Conservation (phyloP, 805 yeast species). For the Candida nitratophila region DNA sequence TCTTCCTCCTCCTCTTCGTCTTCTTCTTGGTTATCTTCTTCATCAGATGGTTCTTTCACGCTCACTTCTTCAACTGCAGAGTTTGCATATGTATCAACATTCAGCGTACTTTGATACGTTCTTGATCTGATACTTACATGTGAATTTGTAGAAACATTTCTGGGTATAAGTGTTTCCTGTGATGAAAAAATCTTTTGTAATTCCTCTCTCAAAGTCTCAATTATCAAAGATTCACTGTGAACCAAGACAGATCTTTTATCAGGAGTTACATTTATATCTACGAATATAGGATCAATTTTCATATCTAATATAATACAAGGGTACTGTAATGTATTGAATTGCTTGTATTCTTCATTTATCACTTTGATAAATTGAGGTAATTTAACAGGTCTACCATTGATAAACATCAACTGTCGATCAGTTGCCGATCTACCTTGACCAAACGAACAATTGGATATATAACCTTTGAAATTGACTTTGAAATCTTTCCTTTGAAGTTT, state of each 20-base stretch:
- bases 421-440: constrained; percentile 67
- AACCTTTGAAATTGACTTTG: constrained; percentile 43
- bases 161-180: constrained; percentile 20
- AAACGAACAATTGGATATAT: constrained; percentile 67
- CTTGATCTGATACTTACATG: background rate
- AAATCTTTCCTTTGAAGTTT: constrained; percentile 23
- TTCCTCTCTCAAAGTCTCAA: constrained; percentile 48
- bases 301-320: constrained; percentile 68
- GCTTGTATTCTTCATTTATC: constrained; percentile 67
- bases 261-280: constrained; percentile 90
- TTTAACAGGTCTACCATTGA: constrained; percentile 71
- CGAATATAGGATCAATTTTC: constrained; percentile 36
- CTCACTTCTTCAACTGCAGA: constrained; percentile 4
- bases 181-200: constrained; percentile 39
- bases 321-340: constrained; percentile 62
- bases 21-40: constrained; percentile 1
- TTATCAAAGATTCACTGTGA: constrained; percentile 55
- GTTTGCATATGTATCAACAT: background rate
- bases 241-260: constrained; percentile 73
- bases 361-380: constrained; percentile 49
- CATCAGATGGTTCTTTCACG: constrained; percentile 5
- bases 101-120: background rate
- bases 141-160: background rate
- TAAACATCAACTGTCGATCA: constrained; percentile 69
- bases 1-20: background rate